Evolutionary conservation across 805 yeast species (phyloP), one percentile per base, ranked within the genome.

Genomic region (Myxozyma mucilagina): DNA sequence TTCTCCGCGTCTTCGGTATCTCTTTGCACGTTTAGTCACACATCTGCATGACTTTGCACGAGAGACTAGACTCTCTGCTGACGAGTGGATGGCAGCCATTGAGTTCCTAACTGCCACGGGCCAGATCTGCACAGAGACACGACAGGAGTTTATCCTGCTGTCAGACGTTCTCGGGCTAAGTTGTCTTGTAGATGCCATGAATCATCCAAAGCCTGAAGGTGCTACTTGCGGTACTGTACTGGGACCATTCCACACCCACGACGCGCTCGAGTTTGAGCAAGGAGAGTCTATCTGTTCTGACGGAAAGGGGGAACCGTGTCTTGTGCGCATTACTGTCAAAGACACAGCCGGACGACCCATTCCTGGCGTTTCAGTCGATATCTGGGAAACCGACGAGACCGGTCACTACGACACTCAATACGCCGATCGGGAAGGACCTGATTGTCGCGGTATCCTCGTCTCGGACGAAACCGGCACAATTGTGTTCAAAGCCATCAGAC

Each of bases 321-420:
- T 67, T 43, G 67, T 75, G 10, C 57, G 53, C 49, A 76, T 76
- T 49, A 64, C 60, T 34, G 64, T 75, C 14, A 66, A 69, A 14
- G 73, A 71, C 45, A 63, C 67, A 13, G 35, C 60, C n/a, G 78
- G 76, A 38, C 61, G 61, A 11, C 75, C 77, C 3, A 61, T 75
- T 34, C 63, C 53, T n/a, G 70, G 70, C 32, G 76, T 71, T 20
- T 58, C 64, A 52, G 69, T 75, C 53, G 78, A 75, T 56, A 70
- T 73, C 50, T 75, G 78, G 78, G 76, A 75, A 45, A 74, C 77
- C 63, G 78, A 74, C 51, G 72, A 73, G 38, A 74, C 74, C 48
- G 78, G 78, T 3, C 70, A 73, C 24, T 75, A 75, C 56, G 78
- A 75, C 39, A 73, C 72, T 42, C 78, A 75, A 54, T 61, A 66